A percentile compares a stretch with the other conserved stretches of the same genome.
Evolutionary conservation across 2,329 filamentous ascomycete species (phyloP).

Genomic region (Thielaviopsis populi): DNA sequence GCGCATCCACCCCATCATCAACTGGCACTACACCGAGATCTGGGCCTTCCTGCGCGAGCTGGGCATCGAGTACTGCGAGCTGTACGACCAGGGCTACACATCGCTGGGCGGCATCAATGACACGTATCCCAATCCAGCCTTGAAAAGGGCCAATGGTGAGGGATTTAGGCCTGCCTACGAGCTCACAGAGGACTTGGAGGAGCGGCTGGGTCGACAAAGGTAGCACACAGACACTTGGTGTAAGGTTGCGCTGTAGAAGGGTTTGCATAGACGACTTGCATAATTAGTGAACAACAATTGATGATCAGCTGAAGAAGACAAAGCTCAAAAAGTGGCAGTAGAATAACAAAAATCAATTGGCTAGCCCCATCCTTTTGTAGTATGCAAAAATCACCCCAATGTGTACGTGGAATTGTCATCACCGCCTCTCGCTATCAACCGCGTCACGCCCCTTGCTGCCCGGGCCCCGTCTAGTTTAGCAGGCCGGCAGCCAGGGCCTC

Average conservation of each 20-base stretch:
- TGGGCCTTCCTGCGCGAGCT: slow-evolving; percentile 79
- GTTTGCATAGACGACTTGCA: neutral
- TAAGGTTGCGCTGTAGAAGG: neutral
- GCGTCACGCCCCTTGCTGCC: neutral
- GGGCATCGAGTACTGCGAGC: slow-evolving; percentile 63
- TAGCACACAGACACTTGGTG: neutral
- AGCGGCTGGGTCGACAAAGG: slow-evolving; percentile 56
- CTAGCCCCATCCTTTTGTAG: slow-evolving; percentile 15
- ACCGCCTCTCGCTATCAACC: neutral
- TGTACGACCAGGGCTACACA: slow-evolving; percentile 83
- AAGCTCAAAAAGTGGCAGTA: neutral
- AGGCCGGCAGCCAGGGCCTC: slow-evolving; percentile 62
- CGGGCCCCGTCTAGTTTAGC: slow-evolving; percentile 32
- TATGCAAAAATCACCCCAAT: slow-evolving; percentile 19
- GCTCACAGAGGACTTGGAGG: slow-evolving; percentile 57
- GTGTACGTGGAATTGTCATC: slow-evolving; percentile 18
- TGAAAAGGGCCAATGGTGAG: slow-evolving; percentile 28
- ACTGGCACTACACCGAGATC: slow-evolving; percentile 93
- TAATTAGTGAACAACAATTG: neutral
- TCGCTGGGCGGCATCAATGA: slow-evolving; percentile 81
- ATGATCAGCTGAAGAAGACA: neutral
- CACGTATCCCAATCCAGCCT: slow-evolving; percentile 73
- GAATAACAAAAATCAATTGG: slow-evolving; percentile 10
- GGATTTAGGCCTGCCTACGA: slow-evolving; percentile 60
- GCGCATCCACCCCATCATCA: slow-evolving; percentile 86